Evolutionary conservation across 371 early-diverging fungal genomes (phyloP).

Genomic region (Funneliformis caledonium): DNA sequence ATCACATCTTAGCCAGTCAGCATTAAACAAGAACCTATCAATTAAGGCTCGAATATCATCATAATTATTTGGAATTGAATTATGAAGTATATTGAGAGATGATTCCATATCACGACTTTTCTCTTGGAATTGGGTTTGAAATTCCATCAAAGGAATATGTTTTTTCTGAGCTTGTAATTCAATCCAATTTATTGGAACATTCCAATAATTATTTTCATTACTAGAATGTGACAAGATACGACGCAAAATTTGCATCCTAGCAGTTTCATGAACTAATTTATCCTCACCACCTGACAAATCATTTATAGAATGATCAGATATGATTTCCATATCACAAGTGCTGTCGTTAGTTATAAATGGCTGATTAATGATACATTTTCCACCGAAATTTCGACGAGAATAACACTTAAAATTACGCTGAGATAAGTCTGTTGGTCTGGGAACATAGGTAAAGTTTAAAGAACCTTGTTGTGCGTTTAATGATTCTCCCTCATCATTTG

Average conservation of each 20-base stretch:
- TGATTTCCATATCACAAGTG: constrained; percentile 21
- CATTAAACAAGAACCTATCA: constrained; percentile 26
- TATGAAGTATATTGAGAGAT: constrained; percentile 1
- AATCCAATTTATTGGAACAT: constrained; percentile 18
- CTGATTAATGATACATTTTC: not conserved
- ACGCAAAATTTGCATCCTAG: constrained; percentile 17
- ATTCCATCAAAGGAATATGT: not conserved
- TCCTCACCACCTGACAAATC: not conserved
- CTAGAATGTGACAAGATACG: constrained; percentile 22
- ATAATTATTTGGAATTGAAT: constrained; percentile 13
- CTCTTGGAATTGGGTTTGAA: constrained; percentile 21
- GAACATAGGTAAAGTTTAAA: not conserved
- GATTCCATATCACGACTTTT: constrained; percentile 5
- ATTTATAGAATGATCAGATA: not conserved
- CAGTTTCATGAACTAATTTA: constrained; percentile 1
- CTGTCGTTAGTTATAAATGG: not conserved
- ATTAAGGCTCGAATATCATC: constrained; percentile 1
- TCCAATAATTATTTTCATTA: constrained; percentile 11
- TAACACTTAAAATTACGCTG: constrained; percentile 12
- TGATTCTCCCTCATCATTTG: constrained; percentile 13
- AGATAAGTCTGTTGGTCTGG: not conserved
- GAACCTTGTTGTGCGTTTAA: not conserved
- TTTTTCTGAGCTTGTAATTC: constrained; percentile 30
- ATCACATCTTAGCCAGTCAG: constrained; percentile 28
- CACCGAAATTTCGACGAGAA: constrained; percentile 7